Conservation (phyloP, 768 basidiomycete genomes). For the Boletus tomentosulus region DNA sequence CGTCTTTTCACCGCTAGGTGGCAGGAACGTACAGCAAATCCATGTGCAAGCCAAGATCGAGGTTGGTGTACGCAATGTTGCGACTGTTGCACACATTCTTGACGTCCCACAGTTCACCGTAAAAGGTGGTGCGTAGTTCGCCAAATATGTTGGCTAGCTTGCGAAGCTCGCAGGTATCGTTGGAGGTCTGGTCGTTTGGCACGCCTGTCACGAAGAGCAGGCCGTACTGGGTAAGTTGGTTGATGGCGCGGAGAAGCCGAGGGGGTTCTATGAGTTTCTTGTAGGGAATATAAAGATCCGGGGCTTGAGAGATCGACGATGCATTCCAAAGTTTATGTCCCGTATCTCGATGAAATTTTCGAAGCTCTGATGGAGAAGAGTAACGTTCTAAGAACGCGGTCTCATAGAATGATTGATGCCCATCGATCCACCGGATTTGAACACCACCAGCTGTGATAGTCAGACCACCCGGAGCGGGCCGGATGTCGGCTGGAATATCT, state of each 20-base stretch:
- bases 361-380: conserved; percentile 33
- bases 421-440: conserved; percentile 52
- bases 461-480: conserved; percentile 42
- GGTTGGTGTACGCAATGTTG: conserved; percentile 94
- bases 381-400: conserved; percentile 48
- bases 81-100: conserved; percentile 64
- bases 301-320: conserved; percentile 31
- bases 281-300: conserved; percentile 56
- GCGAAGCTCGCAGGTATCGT: conserved; percentile 63
- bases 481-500: conserved; percentile 52
- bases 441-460: conserved; percentile 43
- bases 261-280: conserved; percentile 39
- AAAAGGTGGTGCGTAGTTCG: conserved; percentile 81
- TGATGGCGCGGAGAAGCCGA: conserved; percentile 55
- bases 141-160: conserved; percentile 67
- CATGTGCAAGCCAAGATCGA: conserved; percentile 87
- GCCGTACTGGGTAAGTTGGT: conserved; percentile 69
- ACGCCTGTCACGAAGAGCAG: conserved; percentile 71
- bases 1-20: not conserved
- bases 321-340: conserved; percentile 43
- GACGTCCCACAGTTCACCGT: conserved; percentile 88
- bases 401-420: conserved; percentile 55
- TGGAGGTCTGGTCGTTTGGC: conserved; percentile 54
- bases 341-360: conserved; percentile 44
- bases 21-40: conserved; percentile 70